Evolutionary conservation across 208 protist species (phyloP), one percentile per base, ranked within the genome.

Genomic region (Leishmania major): DNA sequence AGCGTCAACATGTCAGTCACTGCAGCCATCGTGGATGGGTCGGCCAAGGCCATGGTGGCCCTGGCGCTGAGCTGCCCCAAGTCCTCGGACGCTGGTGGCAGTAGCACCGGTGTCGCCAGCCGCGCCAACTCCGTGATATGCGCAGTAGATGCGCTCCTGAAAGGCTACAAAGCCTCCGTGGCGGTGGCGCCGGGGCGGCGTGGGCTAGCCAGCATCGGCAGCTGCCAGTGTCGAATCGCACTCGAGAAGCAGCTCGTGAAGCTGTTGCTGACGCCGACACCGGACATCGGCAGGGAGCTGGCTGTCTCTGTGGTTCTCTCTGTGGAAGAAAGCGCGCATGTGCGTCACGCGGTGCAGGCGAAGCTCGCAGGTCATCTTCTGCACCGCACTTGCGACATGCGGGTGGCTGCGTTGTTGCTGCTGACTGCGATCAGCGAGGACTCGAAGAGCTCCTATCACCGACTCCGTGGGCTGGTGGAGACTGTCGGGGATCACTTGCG

Each of bases 401-500:
- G 91, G 15, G 90, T 93, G 40, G 91, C 80, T 1, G 89, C 92
- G 11, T 79, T 95, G 60, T 87, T 97, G 49, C 74, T 97, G 45
- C 88, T 97, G 15, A 95, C 90, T 7, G 94, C 90, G 22, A 83
- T 97, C 66, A 84, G 80, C 43, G 92, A 92, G 77, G 91, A 96
- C 47, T 90, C 75, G 57, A 88, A 87, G 51, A 84, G 64, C 70
- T 86, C 85, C 31, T 97, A 91, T 76, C 82, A 87, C 45, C 71
- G 87, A 13, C 89, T 97, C 45, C 87, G 90, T 19, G 31, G 57
- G 1, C 49, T 92, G 31, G 81, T 95, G 15, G 85, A 89, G 62
- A 70, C 79, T 1, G 85, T 93, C 0, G 92, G 91, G 1, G 90
- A 93, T 47, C 84, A 91, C 75, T 75, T 97, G 43, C 88, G 90